Conservation (phyloP, 495 filamentous ascomycete genomes). For the Filosporella fistucella region DNA sequence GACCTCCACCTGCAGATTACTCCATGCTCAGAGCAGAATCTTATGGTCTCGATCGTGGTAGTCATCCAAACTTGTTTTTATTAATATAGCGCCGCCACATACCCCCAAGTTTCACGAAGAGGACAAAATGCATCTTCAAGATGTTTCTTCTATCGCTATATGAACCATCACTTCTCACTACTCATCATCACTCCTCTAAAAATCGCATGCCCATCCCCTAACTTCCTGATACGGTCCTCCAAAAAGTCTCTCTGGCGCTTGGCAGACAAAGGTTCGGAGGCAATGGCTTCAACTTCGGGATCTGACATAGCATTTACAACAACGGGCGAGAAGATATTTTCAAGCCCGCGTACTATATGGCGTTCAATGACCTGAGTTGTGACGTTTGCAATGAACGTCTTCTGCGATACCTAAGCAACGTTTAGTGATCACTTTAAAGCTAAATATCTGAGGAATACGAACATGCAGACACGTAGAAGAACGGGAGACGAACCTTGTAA, state of each 20-base stretch:
- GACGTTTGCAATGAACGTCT: slow-evolving; percentile 31
- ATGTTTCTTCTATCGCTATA: too few species aligned
- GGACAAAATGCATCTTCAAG: too few species aligned
- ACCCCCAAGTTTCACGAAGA: too few species aligned
- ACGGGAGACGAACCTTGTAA: slow-evolving; percentile 29
- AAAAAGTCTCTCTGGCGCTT: slow-evolving; percentile 24
- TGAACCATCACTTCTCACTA: too few species aligned
- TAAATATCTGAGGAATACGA: too few species aligned
- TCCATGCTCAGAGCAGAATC: too few species aligned
- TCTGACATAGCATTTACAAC: slow-evolving; percentile 22
- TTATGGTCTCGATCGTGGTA: too few species aligned
- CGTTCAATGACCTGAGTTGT: slow-evolving; percentile 33
- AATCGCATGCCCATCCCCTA: slow-evolving; percentile 24
- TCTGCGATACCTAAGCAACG: slow-evolving; percentile 27
- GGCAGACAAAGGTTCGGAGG: slow-evolving; percentile 22
- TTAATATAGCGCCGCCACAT: too few species aligned
- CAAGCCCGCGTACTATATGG: slow-evolving; percentile 28
- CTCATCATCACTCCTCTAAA: slow-evolving; percentile 24
- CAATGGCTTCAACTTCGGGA: slow-evolving; percentile 22
- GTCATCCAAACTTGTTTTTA: too few species aligned
- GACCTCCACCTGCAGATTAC: too few species aligned
- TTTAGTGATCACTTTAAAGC: too few species aligned
- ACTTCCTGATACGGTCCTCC: slow-evolving; percentile 25
- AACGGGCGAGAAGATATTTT: slow-evolving; percentile 29
- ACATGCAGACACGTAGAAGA: neutral